phyloP scores from a whole-genome alignment of 2,329 filamentous ascomycete genomes.

The Thyridium curvatum region DNA sequence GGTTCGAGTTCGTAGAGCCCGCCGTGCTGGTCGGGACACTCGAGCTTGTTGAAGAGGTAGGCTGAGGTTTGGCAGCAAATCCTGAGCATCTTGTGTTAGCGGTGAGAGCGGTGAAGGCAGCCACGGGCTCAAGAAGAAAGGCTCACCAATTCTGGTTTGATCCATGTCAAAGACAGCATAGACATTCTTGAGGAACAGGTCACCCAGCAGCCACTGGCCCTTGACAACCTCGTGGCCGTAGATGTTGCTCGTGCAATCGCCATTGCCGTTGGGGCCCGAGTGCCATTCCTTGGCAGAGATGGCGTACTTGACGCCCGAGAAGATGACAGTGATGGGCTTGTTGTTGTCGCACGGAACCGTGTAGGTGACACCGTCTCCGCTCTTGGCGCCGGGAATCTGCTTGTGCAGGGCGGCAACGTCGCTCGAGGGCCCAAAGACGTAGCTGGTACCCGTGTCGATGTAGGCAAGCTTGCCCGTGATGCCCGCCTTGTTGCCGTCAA shows the following conservation, averaged over 20 bases:
- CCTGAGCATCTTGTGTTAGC: conserved; percentile 16
- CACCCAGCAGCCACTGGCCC: conserved; percentile 72
- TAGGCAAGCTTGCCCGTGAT: conserved; percentile 56
- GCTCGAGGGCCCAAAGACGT: conserved; percentile 62
- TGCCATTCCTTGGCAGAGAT: conserved; percentile 70
- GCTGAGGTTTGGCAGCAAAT: conserved; percentile 26
- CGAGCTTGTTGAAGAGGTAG: conserved; percentile 9
- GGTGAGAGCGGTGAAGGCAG: neutral
- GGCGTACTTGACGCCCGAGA: conserved; percentile 60
- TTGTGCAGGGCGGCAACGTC: conserved; percentile 65
- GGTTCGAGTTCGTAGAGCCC: neutral
- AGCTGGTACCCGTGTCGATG: conserved; percentile 80
- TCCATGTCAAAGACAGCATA: conserved; percentile 82
- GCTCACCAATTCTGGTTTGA: conserved; percentile 53
- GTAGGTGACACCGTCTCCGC: conserved; percentile 56
- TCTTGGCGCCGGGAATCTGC: conserved; percentile 55
- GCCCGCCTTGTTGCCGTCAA: conserved; percentile 52
- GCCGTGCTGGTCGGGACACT: neutral
- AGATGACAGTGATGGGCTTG: conserved; percentile 54
- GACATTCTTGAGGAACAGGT: conserved; percentile 84
- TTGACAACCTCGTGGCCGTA: conserved; percentile 64
- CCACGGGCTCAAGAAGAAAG: neutral
- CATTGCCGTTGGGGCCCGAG: conserved; percentile 32
- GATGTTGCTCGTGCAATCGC: conserved; percentile 63
- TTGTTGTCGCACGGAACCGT: conserved; percentile 67